These are phyloP conservation scores for Vigna radiata DNA, from an alignment of 306 rosid species.

Conservation along the genomic window DNA sequence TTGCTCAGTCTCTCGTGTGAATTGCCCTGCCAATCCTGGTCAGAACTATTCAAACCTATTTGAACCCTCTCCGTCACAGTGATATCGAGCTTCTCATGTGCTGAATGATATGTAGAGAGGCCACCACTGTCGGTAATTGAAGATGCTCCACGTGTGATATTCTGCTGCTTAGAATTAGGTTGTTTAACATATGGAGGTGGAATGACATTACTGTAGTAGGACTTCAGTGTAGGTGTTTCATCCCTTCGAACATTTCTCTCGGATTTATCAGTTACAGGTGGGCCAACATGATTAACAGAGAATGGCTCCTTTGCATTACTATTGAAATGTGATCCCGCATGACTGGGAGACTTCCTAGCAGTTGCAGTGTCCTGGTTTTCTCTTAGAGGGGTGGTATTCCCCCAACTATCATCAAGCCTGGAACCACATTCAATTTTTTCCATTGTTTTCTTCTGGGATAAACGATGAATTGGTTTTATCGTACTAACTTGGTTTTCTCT, in stretches of 20 bases:
- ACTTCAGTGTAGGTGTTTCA: slow-evolving; percentile 55
- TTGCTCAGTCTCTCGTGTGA: slow-evolving; percentile 46
- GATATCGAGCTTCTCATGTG: slow-evolving; percentile 51
- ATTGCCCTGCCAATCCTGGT: slow-evolving; percentile 55
- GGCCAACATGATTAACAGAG: slow-evolving; percentile 47
- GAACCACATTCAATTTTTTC: slow-evolving; percentile 53
- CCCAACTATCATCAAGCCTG: slow-evolving; percentile 47
- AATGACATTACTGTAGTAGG: slow-evolving; percentile 57
- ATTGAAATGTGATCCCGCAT: slow-evolving; percentile 42
- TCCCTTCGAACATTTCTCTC: slow-evolving; percentile 52
- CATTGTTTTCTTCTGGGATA: slow-evolving; percentile 56
- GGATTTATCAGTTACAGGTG: slow-evolving; percentile 37
- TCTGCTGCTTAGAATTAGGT: slow-evolving; percentile 58
- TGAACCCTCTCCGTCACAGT: slow-evolving; percentile 47
- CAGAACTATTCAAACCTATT: slow-evolving; percentile 51
- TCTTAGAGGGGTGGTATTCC: slow-evolving; percentile 43
- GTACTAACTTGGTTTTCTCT: slow-evolving; percentile 50
- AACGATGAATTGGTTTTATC: slow-evolving; percentile 51
- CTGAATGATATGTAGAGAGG: slow-evolving; percentile 51
- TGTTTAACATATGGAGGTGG: slow-evolving; percentile 94
- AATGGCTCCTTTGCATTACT: slow-evolving; percentile 50
- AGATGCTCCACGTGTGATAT: slow-evolving; percentile 46
- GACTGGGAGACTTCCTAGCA: slow-evolving; percentile 46
- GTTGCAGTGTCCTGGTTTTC: slow-evolving; percentile 47
- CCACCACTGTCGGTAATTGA: slow-evolving; percentile 48